Evolutionary conservation across 805 yeast species (phyloP).

Genomic region (Lipomyces japonicus): DNA sequence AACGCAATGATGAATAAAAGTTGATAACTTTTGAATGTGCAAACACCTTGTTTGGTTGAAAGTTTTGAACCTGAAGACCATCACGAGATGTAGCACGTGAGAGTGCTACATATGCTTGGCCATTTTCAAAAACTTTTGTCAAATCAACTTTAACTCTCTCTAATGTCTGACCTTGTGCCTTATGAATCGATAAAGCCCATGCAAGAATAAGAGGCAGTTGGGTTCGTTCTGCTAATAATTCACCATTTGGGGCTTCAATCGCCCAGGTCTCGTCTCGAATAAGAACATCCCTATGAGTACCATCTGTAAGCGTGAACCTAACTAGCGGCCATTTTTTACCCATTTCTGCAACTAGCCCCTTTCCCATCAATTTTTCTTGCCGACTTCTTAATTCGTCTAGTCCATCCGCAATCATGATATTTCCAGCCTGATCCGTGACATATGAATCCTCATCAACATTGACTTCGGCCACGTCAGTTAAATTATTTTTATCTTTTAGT

Average conservation of each 20-base stretch:
- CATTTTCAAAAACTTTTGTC: conserved; percentile 72
- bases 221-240: conserved; percentile 62
- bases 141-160: conserved; percentile 75
- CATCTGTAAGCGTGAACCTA: conserved; percentile 66
- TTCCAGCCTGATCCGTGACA: background rate
- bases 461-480: background rate
- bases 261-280: conserved; percentile 81
- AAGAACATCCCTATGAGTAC: conserved; percentile 66
- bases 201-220: conserved; percentile 91
- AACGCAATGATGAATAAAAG: conserved; percentile 50
- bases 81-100: conserved; percentile 82
- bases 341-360: conserved; percentile 1
- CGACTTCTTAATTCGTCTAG: conserved; percentile 26
- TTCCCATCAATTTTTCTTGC: background rate
- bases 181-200: conserved; percentile 94
- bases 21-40: conserved; percentile 67
- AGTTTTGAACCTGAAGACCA: conserved; percentile 78
- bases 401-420: conserved; percentile 29
- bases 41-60: conserved; percentile 57
- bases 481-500: background rate
- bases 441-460: conserved; percentile 11
- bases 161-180: conserved; percentile 90
- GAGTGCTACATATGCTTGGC: conserved; percentile 94
- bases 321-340: conserved; percentile 61
- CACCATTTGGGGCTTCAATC: conserved; percentile 68